phyloP scores from a whole-genome alignment of 2,329 filamentous ascomycete species.

The Penicillium italicum region DNA sequence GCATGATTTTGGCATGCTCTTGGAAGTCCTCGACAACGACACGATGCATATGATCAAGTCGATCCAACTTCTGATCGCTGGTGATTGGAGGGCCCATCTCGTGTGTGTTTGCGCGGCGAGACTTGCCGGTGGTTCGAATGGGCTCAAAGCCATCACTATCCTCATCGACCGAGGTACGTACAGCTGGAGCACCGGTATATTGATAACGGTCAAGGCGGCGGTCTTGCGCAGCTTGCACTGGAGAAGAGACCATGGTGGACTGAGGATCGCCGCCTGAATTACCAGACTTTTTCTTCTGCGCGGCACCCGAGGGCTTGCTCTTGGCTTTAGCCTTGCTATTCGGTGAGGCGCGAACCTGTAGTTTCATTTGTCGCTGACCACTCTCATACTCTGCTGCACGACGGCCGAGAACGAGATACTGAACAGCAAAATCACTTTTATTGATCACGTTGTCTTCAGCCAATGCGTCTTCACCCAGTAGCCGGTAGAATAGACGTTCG shows the following conservation, averaged over 20 bases:
- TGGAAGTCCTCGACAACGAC: constrained; percentile 49
- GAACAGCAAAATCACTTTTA: constrained; percentile 63
- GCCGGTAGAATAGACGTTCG: constrained; percentile 75
- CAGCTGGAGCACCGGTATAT: constrained; percentile 20
- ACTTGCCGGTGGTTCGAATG: constrained; percentile 36
- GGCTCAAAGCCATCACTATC: constrained; percentile 46
- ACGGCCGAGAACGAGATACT: constrained; percentile 56
- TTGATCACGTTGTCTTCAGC: constrained; percentile 66
- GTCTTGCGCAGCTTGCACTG: constrained; percentile 49
- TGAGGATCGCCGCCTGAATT: constrained; percentile 51
- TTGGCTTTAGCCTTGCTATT: constrained; percentile 33
- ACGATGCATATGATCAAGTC: constrained; percentile 43
- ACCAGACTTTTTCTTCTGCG: constrained; percentile 32
- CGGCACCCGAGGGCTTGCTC: constrained; percentile 19
- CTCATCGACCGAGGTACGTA: constrained; percentile 34
- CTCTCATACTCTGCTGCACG: constrained; percentile 47
- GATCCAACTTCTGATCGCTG: constrained; percentile 40
- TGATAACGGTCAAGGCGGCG: constrained; percentile 32
- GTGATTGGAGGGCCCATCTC: constrained; percentile 47
- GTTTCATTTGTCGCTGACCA: constrained; percentile 46
- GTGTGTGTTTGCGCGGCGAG: constrained; percentile 23
- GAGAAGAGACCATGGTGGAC: constrained; percentile 67
- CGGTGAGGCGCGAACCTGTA: constrained; percentile 54
- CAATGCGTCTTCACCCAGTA: constrained; percentile 71
- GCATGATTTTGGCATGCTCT: constrained; percentile 42